These are phyloP conservation scores for Marasmius sp. DNA, from an alignment of 1,284 basidiomycete species.

Conservation along the genomic window DNA sequence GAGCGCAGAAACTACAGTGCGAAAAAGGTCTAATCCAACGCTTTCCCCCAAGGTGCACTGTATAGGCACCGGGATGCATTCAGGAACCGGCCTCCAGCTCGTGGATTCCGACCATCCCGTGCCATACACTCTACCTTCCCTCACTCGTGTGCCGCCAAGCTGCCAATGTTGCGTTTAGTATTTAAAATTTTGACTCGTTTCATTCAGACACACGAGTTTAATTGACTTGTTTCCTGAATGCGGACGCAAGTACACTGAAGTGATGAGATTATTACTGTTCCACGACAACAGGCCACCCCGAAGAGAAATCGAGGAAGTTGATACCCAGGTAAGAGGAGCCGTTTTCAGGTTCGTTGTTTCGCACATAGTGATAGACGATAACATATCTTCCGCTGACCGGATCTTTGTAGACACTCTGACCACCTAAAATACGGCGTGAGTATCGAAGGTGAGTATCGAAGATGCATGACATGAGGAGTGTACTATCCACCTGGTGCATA, in stretches of 20 bases:
- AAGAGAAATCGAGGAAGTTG: constrained; percentile 20
- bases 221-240: too few relatives aligned
- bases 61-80: too few relatives aligned
- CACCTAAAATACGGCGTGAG: neutral
- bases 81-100: too few relatives aligned
- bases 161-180: too few relatives aligned
- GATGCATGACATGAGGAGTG: neutral
- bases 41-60: too few relatives aligned
- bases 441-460: neutral
- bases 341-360: constrained; percentile 9
- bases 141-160: too few relatives aligned
- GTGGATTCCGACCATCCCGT: too few relatives aligned
- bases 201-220: too few relatives aligned
- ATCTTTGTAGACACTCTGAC: constrained; percentile 20
- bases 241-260: too few relatives aligned
- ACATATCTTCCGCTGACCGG: constrained; percentile 17
- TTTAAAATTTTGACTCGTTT: too few relatives aligned
- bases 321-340: constrained; percentile 16
- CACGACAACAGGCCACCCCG: constrained; percentile 19
- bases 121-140: too few relatives aligned
- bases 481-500: constrained; percentile 29
- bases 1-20: neutral
- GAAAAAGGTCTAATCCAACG: neutral
- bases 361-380: constrained; percentile 22
- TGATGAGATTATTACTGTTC: neutral